Percentiles rank a stretch among this genome's conserved stretches.
These are phyloP conservation scores for Pseudogymnoascus destructans DNA, from an alignment of 2,329 filamentous ascomycete species.

Conservation along the genomic window DNA sequence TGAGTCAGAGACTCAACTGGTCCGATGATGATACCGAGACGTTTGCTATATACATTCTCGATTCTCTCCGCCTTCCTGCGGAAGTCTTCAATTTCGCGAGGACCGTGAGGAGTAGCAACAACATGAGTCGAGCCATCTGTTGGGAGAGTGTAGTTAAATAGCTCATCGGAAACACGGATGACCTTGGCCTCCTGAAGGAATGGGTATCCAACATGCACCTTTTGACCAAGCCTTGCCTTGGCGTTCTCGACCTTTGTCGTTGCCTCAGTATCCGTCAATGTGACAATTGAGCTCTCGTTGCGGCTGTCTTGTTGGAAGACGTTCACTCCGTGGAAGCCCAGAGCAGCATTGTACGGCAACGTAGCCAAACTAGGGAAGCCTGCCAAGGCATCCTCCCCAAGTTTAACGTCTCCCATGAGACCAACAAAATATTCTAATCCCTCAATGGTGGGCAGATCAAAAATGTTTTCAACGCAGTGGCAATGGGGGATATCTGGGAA, in stretches of 20 bases:
- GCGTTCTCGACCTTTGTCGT: slow-evolving; percentile 60
- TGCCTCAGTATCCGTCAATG: slow-evolving; percentile 59
- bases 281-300: slow-evolving; percentile 93
- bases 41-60: slow-evolving; percentile 79
- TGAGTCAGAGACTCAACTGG: slow-evolving; percentile 79
- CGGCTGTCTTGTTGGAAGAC: slow-evolving; percentile 94
- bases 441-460: slow-evolving; percentile 84
- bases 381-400: slow-evolving; percentile 72
- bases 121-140: slow-evolving; percentile 49
- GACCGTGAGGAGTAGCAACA: slow-evolving; percentile 55
- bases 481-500: slow-evolving; percentile 84
- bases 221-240: slow-evolving; percentile 67
- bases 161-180: slow-evolving; percentile 75
- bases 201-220: slow-evolving; percentile 84
- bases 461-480: slow-evolving; percentile 89
- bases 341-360: slow-evolving; percentile 64
- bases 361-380: slow-evolving; percentile 88
- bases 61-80: slow-evolving; percentile 71
- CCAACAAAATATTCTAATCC: slow-evolving; percentile 77
- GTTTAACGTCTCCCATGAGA: slow-evolving; percentile 68
- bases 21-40: slow-evolving; percentile 77
- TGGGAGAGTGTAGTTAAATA: slow-evolving; percentile 74
- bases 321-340: slow-evolving; percentile 81
- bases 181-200: slow-evolving; percentile 93
- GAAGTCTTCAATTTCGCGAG: slow-evolving; percentile 69